Percentiles rank a stretch among this genome's conserved stretches.
Conservation (phyloP, 352 stramenopile species). For the Pythium angustatum region DNA sequence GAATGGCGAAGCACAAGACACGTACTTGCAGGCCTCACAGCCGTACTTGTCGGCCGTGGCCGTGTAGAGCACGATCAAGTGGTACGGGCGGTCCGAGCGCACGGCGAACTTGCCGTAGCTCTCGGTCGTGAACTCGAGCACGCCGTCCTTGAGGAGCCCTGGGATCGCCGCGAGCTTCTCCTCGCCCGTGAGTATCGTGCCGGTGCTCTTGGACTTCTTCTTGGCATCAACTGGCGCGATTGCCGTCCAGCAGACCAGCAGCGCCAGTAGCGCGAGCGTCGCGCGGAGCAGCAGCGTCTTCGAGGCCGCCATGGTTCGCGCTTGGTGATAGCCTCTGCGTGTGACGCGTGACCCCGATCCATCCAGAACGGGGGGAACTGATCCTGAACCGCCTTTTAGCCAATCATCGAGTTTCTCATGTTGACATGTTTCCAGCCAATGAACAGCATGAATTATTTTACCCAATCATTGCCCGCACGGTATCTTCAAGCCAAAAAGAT, state of each 20-base stretch:
- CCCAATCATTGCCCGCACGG: background rate
- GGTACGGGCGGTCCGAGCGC: conserved; percentile 76
- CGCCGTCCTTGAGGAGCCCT: conserved; percentile 48
- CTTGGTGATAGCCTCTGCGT: conserved; percentile 23
- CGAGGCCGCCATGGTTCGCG: conserved; percentile 16
- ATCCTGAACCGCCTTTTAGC: conserved; percentile 26
- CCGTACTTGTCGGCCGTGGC: conserved; percentile 71
- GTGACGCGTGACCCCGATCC: conserved; percentile 27
- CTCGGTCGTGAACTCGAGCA: conserved; percentile 60
- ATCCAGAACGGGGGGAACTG: conserved; percentile 18
- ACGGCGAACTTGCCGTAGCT: conserved; percentile 58
- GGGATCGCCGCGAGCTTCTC: conserved; percentile 72
- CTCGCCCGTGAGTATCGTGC: conserved; percentile 38
- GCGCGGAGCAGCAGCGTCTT: conserved; percentile 28
- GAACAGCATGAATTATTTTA: background rate
- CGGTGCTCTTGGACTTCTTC: conserved; percentile 27
- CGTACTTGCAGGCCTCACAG: conserved; percentile 74
- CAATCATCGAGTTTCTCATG: conserved; percentile 24
- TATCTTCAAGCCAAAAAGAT: conserved; percentile 20
- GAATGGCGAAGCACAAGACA: conserved; percentile 13
- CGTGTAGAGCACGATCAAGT: conserved; percentile 80
- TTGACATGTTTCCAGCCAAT: conserved; percentile 17
- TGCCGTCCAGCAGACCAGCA: conserved; percentile 31
- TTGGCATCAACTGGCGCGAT: conserved; percentile 40
- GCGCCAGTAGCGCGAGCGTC: conserved; percentile 42